Percentiles rank a stretch among this genome's conserved stretches.
Evolutionary conservation across 495 filamentous ascomycete species (phyloP).

Genomic region (Polyplosphaeria fusca): DNA sequence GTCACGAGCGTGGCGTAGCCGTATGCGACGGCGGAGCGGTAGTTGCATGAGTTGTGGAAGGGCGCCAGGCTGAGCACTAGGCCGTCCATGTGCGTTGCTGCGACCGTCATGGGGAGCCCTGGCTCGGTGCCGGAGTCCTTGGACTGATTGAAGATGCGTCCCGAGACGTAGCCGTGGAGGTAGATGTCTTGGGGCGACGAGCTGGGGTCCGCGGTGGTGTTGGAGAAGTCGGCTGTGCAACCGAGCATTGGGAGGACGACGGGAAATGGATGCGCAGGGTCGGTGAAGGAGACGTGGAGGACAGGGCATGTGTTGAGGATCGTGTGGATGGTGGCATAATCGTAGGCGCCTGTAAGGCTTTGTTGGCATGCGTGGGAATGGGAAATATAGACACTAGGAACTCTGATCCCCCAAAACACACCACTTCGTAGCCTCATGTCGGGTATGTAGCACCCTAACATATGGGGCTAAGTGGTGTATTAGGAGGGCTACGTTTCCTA

Average conservation of each 20-base stretch:
- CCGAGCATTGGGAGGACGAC: slow-evolving; percentile 83
- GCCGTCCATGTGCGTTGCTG: slow-evolving; percentile 56
- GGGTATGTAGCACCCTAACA: background rate
- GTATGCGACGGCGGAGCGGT: slow-evolving; percentile 76
- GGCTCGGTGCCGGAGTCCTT: slow-evolving; percentile 35
- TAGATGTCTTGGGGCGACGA: slow-evolving; percentile 73
- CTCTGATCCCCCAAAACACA: too few species aligned
- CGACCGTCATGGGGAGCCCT: slow-evolving; percentile 23
- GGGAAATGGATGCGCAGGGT: slow-evolving; percentile 59
- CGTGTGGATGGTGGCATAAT: slow-evolving; percentile 70
- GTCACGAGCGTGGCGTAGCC: slow-evolving; percentile 69
- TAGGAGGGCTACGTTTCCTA: too few species aligned
- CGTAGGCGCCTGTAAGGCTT: slow-evolving; percentile 48
- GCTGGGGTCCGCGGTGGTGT: slow-evolving; percentile 43
- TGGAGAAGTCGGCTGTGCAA: slow-evolving; percentile 68
- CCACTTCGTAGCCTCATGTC: background rate
- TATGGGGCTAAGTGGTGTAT: too few species aligned
- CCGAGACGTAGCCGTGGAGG: slow-evolving; percentile 80
- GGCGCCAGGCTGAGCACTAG: slow-evolving; percentile 65
- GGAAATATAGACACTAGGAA: too few species aligned
- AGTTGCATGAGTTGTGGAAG: slow-evolving; percentile 80
- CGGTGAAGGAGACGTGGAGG: slow-evolving; percentile 62
- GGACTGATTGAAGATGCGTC: slow-evolving; percentile 65
- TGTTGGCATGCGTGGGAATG: too few species aligned
- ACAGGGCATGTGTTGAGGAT: slow-evolving; percentile 62